Base-by-base conservation (phyloP, 306 rosid genomes). In the Citrullus mucosospermus region DNA sequence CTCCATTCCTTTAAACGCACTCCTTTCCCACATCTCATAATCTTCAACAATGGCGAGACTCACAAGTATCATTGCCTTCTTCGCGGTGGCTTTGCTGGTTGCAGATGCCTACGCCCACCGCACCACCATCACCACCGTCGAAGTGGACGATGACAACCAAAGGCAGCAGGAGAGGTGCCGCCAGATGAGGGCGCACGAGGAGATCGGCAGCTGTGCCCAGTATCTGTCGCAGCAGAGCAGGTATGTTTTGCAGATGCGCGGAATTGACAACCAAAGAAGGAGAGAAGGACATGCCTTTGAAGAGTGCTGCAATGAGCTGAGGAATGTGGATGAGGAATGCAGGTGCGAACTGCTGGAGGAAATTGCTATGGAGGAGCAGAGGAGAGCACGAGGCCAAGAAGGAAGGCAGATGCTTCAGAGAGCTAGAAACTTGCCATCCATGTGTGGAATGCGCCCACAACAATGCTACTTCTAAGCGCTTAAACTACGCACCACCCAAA, bases 81-180 rank as follows among this genome's bases (percentile, higher is more conserved):
- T 76, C 4, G 51, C 55, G 0, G 38, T 59, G 6, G 79, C 36
- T 1, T 8, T 76, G 38, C 39, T 76, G 28, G 22, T 76, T 34
- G 55, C 79, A 14, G 62, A 57, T 16, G 55, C 78, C n/a, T 55
- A 54, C 66, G 51, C 79, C 8, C 43, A 57, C 79, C 79, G 68
- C 65, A 53, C 65, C 78, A 75, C 65, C 79, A 60, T 75, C 79
- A 75, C 79, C 50, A 75, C 79, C 36, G 79, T 75, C 6, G 66
- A 75, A 25, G 66, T 75, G 0, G 55, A 56, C 18, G 69, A 76
- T n/a, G 79, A 56, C 51, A 76, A 57, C 69, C 25, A 25, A 44
- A 14, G 79, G 13, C 30, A 28, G 28, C 2, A 6, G 38, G 39
- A 76, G 22, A 76, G 68, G 61, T 73, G 78, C 78, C 25, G 60